Conservation (phyloP, 139 green algal species). For the Dunaliella primolecta region DNA sequence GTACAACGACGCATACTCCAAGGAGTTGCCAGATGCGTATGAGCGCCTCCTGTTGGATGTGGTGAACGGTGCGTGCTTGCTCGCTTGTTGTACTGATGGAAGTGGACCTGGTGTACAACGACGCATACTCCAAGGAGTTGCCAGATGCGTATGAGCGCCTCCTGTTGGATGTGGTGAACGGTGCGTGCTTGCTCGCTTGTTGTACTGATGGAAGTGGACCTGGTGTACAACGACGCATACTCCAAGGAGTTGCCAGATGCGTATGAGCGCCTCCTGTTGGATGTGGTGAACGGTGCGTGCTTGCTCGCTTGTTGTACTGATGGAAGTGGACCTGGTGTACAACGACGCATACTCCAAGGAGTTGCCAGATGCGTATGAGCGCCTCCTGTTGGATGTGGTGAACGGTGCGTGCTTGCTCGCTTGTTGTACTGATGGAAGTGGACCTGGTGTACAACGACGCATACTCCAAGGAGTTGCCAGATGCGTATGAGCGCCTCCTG, state of each 20-base stretch:
- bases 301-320: no score
- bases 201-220: no score
- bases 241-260: conserved; percentile 81
- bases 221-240: no score
- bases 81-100: no score
- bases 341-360: conserved; percentile 58
- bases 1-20: no score
- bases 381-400: conserved; percentile 97
- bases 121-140: conserved; percentile 61
- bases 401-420: conserved; percentile 81
- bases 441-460: no score
- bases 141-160: conserved; percentile 98
- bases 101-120: no score
- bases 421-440: no score
- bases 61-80: conserved; percentile 86
- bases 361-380: conserved; percentile 95
- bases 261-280: conserved; percentile 98
- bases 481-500: conserved; percentile 98
- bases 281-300: conserved; percentile 91
- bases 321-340: no score
- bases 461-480: conserved; percentile 69
- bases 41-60: conserved; percentile 97
- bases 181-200: no score
- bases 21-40: conserved; percentile 90
- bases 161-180: conserved; percentile 98